Percentiles rank a stretch among this genome's conserved stretches.
These are phyloP conservation scores for Rhodofomes roseus DNA, from an alignment of 1,284 basidiomycete species.

Conservation along the genomic window DNA sequence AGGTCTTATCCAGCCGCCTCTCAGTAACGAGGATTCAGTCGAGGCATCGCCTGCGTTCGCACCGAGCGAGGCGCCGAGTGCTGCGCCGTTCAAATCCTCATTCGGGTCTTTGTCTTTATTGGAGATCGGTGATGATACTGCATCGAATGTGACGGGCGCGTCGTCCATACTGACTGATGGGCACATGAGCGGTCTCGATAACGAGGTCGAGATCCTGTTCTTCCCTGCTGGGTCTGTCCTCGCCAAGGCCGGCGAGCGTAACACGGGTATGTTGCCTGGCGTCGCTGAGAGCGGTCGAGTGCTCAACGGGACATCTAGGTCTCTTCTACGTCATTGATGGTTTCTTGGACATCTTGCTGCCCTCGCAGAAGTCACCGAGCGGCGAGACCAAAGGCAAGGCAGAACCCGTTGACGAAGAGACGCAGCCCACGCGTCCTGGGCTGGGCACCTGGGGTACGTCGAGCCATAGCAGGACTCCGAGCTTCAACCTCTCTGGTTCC, in stretches of 20 bases:
- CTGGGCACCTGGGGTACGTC: background rate
- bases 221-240: slow-evolving; percentile 86
- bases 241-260: slow-evolving; percentile 87
- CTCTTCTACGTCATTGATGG: slow-evolving; percentile 99
- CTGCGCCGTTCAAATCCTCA: slow-evolving; percentile 62
- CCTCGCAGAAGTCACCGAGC: slow-evolving; percentile 33
- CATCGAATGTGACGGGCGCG: slow-evolving; percentile 62
- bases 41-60: slow-evolving; percentile 63
- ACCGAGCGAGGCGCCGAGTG: slow-evolving; percentile 47
- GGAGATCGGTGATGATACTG: slow-evolving; percentile 63
- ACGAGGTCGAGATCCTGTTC: slow-evolving; percentile 94
- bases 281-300: background rate
- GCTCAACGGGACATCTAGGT: slow-evolving; percentile 40
- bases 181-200: slow-evolving; percentile 79
- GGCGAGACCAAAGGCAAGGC: slow-evolving; percentile 15
- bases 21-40: slow-evolving; percentile 60
- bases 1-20: slow-evolving; percentile 84
- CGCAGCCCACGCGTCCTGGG: slow-evolving; percentile 4
- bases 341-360: slow-evolving; percentile 88
- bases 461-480: slow-evolving; percentile 1
- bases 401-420: slow-evolving; percentile 6
- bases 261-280: slow-evolving; percentile 61
- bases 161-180: slow-evolving; percentile 55
- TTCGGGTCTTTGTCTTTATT: slow-evolving; percentile 86
- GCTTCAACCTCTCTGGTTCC: background rate